These are phyloP conservation scores for Gnaphalium uliginosum DNA, from an alignment of 129 eudicot species.

Conservation along the genomic window DNA sequence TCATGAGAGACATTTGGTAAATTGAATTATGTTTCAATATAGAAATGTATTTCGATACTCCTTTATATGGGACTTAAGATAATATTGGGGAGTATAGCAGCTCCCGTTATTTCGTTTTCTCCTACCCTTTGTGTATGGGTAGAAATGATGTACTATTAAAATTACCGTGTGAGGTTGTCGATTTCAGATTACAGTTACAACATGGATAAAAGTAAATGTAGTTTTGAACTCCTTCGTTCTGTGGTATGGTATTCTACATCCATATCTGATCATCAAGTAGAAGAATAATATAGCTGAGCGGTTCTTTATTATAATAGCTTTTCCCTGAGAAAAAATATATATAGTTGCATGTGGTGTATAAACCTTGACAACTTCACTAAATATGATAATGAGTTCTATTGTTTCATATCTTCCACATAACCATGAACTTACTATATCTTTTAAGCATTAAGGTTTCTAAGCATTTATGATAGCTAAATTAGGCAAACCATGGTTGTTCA, in stretches of 20 bases:
- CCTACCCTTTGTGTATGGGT: not conserved
- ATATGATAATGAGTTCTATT: not conserved
- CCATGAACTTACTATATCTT: not conserved
- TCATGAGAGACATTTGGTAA: conserved; percentile 7
- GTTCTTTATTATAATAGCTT: not conserved
- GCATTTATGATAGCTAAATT: conserved; percentile 14
- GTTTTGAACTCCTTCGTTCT: not conserved
- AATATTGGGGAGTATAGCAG: not conserved
- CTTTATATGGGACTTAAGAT: not conserved
- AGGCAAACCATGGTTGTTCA: conserved; percentile 1
- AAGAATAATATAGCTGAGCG: not conserved
- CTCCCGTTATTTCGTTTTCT: not conserved
- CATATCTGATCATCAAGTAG: not conserved
- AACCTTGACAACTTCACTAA: conserved; percentile 13
- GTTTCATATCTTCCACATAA: conserved; percentile 13
- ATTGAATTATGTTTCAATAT: not conserved
- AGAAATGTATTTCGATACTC: not conserved
- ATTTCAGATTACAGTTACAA: conserved; percentile 2
- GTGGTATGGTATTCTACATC: conserved; percentile 9
- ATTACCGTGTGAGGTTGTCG: not conserved
- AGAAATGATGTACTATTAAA: not conserved
- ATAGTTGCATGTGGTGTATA: not conserved
- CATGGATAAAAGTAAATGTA: not conserved
- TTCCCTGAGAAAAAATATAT: not conserved
- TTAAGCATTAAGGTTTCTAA: conserved; percentile 14